Percentiles rank a stretch among this genome's conserved stretches.
Conservation (phyloP, 2,329 filamentous ascomycete genomes). For the Sclerotinia subarctica region DNA sequence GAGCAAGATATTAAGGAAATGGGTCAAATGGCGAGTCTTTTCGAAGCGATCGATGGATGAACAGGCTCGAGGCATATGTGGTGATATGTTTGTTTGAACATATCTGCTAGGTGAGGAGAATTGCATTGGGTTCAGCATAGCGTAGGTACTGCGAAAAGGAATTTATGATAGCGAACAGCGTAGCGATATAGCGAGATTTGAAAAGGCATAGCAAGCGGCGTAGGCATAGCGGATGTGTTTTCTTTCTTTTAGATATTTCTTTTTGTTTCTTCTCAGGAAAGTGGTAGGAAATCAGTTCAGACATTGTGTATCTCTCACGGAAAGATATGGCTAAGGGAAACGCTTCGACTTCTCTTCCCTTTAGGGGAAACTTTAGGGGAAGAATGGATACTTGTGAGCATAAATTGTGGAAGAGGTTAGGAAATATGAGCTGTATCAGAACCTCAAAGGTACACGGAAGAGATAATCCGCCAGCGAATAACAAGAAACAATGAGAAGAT, state of each 20-base stretch:
- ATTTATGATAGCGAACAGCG: background rate
- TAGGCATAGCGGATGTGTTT: background rate
- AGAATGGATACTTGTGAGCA: background rate
- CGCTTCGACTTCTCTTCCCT: background rate
- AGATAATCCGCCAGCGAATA: slow-evolving; percentile 2
- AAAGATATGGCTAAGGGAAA: background rate
- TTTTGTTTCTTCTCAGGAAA: background rate
- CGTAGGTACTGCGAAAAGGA: background rate
- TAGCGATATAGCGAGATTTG: background rate
- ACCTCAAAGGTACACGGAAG: background rate
- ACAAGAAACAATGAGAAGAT: background rate
- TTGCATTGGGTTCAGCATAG: background rate
- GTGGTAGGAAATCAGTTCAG: background rate
- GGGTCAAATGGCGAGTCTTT: background rate
- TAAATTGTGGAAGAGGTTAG: background rate
- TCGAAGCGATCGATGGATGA: background rate
- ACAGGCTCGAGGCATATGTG: too few relatives aligned
- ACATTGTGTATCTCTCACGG: slow-evolving; percentile 6
- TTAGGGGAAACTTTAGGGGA: background rate
- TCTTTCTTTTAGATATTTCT: background rate
- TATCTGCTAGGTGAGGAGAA: background rate
- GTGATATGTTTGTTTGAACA: background rate
- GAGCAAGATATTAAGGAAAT: background rate
- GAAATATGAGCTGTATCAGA: background rate
- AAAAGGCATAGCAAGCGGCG: slow-evolving; percentile 1